Conservation (phyloP, 768 basidiomycete genomes). For the Lanmaoa pseudosensibilis region DNA sequence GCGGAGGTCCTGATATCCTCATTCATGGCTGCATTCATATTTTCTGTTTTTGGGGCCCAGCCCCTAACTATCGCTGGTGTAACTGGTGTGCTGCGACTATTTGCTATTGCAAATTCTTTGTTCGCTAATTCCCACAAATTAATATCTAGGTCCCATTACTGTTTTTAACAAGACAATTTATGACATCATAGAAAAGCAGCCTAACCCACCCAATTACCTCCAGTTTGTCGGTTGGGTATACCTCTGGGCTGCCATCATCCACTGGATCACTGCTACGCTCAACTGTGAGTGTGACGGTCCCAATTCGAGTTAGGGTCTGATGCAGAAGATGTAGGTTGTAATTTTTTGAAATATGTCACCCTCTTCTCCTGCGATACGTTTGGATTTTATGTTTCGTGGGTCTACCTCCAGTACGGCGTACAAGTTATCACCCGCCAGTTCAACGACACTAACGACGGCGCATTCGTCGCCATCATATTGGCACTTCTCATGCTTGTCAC, state of each 20-base stretch:
- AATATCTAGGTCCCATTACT: constrained; percentile 73
- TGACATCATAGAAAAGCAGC: constrained; percentile 59
- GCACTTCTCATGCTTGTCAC: constrained; percentile 75
- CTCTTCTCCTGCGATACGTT: constrained; percentile 91
- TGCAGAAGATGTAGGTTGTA: constrained; percentile 54
- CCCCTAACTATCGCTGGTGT: constrained; percentile 92
- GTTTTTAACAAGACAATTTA: constrained; percentile 91
- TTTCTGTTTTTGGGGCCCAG: constrained; percentile 85
- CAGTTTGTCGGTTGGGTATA: constrained; percentile 94
- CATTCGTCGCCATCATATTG: constrained; percentile 66
- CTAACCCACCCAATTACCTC: constrained; percentile 70
- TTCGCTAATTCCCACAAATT: neutral
- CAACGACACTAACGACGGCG: constrained; percentile 40
- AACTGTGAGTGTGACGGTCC: constrained; percentile 55
- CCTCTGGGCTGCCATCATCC: constrained; percentile 83
- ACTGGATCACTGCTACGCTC: constrained; percentile 77
- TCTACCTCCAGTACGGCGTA: constrained; percentile 86
- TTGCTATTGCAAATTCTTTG: neutral
- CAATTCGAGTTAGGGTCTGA: neutral
- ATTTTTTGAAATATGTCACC: constrained; percentile 84
- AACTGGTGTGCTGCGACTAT: constrained; percentile 50
- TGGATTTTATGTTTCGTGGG: constrained; percentile 91
- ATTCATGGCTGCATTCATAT: constrained; percentile 88
- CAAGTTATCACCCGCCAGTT: constrained; percentile 82
- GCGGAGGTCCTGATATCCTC: constrained; percentile 80